Percentiles rank a stretch among this genome's conserved stretches.
phyloP scores from a whole-genome alignment of 1,284 basidiomycete species.

The Trametes versicolor region DNA sequence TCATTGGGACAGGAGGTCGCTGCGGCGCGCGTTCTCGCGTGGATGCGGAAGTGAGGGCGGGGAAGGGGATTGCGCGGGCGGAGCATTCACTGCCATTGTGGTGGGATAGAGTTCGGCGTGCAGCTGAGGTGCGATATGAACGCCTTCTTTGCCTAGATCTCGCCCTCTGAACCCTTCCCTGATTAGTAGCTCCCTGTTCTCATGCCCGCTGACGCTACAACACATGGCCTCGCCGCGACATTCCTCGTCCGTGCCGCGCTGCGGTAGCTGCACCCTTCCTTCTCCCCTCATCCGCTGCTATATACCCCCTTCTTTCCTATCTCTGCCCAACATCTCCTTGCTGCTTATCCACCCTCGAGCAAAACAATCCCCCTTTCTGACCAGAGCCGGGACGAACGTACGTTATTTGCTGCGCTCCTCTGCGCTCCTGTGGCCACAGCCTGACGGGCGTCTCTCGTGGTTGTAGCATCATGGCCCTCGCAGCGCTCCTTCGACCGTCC shows the following conservation, averaged over 20 bases:
- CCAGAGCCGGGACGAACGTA: background rate
- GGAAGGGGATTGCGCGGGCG: constrained; percentile 2
- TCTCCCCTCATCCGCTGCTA: background rate
- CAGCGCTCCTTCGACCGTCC: constrained; percentile 7
- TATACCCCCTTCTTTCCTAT: constrained; percentile 1
- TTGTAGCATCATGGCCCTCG: constrained; percentile 7
- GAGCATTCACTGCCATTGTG: background rate
- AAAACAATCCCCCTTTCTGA: background rate
- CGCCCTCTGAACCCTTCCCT: constrained; percentile 20
- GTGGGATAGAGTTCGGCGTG: constrained; percentile 25
- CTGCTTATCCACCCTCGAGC: background rate
- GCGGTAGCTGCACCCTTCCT: constrained; percentile 25
- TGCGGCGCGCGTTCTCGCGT: too few species aligned
- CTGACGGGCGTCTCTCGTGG: constrained; percentile 15
- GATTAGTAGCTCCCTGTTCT: constrained; percentile 27
- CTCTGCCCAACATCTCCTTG: background rate
- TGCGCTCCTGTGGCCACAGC: background rate
- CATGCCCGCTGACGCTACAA: constrained; percentile 23
- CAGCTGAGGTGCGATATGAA: constrained; percentile 29
- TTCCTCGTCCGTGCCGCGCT: constrained; percentile 10
- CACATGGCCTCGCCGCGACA: constrained; percentile 24
- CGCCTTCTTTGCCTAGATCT: constrained; percentile 28
- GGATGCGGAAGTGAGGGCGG: too few species aligned
- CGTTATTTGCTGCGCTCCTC: constrained; percentile 11
- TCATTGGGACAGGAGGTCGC: background rate